Conservation (phyloP, 306 rosid species). For the Hippophae gyantsensis region DNA sequence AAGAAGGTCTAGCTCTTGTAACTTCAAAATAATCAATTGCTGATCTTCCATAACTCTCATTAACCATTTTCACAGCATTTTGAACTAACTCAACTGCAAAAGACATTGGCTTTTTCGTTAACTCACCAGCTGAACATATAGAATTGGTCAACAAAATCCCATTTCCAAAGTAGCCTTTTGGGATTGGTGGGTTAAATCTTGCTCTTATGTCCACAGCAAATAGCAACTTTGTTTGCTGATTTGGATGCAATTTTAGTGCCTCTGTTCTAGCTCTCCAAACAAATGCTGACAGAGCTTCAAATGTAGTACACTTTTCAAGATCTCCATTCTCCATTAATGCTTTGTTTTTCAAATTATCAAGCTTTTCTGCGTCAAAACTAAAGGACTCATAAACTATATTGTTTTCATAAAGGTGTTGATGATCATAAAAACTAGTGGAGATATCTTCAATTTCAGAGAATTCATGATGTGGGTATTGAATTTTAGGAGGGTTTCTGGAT, state of each 20-base stretch:
- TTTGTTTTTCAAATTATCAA: slow-evolving; percentile 39
- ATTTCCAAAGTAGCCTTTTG: slow-evolving; percentile 66
- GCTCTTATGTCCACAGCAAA: slow-evolving; percentile 74
- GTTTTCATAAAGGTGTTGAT: slow-evolving; percentile 28
- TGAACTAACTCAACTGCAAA: slow-evolving; percentile 41
- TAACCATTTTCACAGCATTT: slow-evolving; percentile 53
- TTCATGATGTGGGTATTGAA: slow-evolving; percentile 53
- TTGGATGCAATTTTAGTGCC: slow-evolving; percentile 44
- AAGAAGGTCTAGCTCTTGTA: slow-evolving; percentile 58
- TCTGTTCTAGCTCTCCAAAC: slow-evolving; percentile 74
- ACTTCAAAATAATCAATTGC: slow-evolving; percentile 66
- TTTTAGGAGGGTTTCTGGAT: slow-evolving; percentile 50
- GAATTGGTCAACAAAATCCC: slow-evolving; percentile 60
- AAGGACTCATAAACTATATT: slow-evolving; percentile 47
- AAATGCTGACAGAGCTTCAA: slow-evolving; percentile 68
- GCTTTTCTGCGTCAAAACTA: slow-evolving; percentile 44
- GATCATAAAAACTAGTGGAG: slow-evolving; percentile 14
- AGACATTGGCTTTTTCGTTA: slow-evolving; percentile 44
- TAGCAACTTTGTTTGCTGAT: slow-evolving; percentile 64
- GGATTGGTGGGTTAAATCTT: slow-evolving; percentile 52
- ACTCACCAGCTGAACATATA: slow-evolving; percentile 40
- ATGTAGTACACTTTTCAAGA: slow-evolving; percentile 45
- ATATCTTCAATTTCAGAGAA: slow-evolving; percentile 47
- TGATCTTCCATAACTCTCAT: slow-evolving; percentile 63
- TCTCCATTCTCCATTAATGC: slow-evolving; percentile 47